A percentile compares a stretch with the other conserved stretches of the same genome.
Conservation (phyloP, 805 yeast species). For the Candida schatavii region DNA sequence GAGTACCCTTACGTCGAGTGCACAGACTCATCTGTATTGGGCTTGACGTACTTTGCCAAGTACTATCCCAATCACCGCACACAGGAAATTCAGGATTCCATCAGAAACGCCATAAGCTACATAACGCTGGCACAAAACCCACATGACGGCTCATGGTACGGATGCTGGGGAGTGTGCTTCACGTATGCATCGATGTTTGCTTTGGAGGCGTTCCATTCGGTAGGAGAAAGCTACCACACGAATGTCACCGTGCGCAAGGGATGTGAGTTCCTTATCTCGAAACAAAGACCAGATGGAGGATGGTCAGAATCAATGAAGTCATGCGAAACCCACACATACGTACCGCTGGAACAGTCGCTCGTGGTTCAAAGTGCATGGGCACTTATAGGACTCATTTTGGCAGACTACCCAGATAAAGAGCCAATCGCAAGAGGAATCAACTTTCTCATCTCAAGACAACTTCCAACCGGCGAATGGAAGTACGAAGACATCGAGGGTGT, state of each 20-base stretch:
- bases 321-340: constrained; percentile 76
- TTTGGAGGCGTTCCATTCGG: constrained; percentile 79
- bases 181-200: constrained; percentile 99
- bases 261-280: constrained; percentile 75
- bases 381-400: constrained; percentile 73
- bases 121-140: constrained; percentile 62
- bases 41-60: constrained; percentile 73
- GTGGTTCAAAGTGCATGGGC: constrained; percentile 96
- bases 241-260: constrained; percentile 65
- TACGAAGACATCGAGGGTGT: constrained; percentile 91
- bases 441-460: constrained; percentile 65
- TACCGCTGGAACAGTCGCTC: constrained; percentile 59
- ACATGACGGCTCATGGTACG: constrained; percentile 94
- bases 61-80: constrained; percentile 61
- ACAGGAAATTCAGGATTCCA: constrained; percentile 65
- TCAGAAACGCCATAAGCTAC: constrained; percentile 69
- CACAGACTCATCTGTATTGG: constrained; percentile 91
- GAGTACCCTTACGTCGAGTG: constrained; percentile 98
- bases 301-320: constrained; percentile 97
- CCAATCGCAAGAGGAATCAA: constrained; percentile 63
- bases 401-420: constrained; percentile 68
- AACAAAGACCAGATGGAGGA: constrained; percentile 88
- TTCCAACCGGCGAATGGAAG: constrained; percentile 76
- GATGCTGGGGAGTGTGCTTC: constrained; percentile 96
- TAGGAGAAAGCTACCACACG: constrained; percentile 60